phyloP scores from a whole-genome alignment of 768 basidiomycete species.

The Amanita phalloides region DNA sequence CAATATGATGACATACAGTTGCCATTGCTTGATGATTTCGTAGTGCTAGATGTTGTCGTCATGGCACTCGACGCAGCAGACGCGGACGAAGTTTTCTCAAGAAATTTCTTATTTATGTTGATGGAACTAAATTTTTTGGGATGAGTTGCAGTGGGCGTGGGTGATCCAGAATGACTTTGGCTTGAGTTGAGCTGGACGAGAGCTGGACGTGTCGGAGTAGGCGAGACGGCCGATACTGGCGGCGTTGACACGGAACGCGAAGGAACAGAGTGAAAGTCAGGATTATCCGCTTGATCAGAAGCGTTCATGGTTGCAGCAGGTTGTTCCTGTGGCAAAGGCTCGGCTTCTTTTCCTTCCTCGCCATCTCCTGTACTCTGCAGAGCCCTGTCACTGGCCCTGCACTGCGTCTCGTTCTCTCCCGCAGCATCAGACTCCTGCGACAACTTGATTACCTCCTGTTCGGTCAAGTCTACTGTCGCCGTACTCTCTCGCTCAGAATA shows the following conservation, averaged over 20 bases:
- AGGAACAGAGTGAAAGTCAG: not conserved
- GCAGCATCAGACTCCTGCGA: constrained; percentile 5
- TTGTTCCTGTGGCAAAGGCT: constrained; percentile 9
- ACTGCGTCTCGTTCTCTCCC: constrained; percentile 15
- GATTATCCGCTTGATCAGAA: constrained; percentile 5
- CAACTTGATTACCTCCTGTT: constrained; percentile 24
- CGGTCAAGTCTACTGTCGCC: constrained; percentile 33
- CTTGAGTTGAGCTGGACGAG: constrained; percentile 35
- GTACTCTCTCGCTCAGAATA: constrained; percentile 40
- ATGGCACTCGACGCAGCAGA: constrained; percentile 26
- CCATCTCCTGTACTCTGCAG: constrained; percentile 10
- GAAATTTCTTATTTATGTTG: constrained; percentile 94
- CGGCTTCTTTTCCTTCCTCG: constrained; percentile 4
- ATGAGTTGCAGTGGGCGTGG: constrained; percentile 24
- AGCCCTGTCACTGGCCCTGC: constrained; percentile 12
- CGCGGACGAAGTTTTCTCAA: constrained; percentile 75
- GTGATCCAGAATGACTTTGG: constrained; percentile 18
- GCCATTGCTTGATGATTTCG: constrained; percentile 38
- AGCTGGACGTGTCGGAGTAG: constrained; percentile 27
- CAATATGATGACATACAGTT: constrained; percentile 31
- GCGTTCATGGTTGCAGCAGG: constrained; percentile 10
- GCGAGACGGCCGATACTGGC: constrained; percentile 13
- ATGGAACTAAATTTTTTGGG: constrained; percentile 83
- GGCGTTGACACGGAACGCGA: constrained; percentile 9
- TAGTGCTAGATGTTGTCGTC: constrained; percentile 30